Evolutionary conservation across 169 alveolate genomes (phyloP), one percentile per base, ranked within the genome.

Genomic region (Eimeria tenella): DNA sequence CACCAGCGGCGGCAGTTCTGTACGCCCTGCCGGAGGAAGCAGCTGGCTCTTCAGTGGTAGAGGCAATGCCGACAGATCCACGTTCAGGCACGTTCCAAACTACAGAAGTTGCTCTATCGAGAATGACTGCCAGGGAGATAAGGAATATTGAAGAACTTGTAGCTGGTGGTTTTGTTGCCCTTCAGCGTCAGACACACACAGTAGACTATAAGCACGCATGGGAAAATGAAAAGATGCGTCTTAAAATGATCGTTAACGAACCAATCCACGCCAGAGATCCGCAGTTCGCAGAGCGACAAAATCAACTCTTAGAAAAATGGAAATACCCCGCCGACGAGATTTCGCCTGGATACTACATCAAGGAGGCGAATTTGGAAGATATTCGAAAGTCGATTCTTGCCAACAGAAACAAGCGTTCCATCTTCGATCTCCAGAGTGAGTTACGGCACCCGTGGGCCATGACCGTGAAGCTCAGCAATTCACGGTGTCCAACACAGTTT

Each of bases 81-180:
- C 90, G 90, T 3, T 82, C 90, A 21, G 90, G 90, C 55, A 68
- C 90, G 4, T 82, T 73, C 19, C 90, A 82, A 60, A 56, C 62
- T 50, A 82, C 90, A 56, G 90, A 55, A 58, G 73, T 52, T 19
- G 70, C 90, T 63, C 90, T 82, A 10, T 70, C 90, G 56, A 82
- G 23, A 19, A 56, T 82, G 73, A 82, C 74, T 31, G 75, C 75
- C 19, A 55, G 56, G 53, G 90, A 82, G 55, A 82, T 82, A 17
- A 55, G 90, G 60, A 60, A 82, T 42, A 68, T 82, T 25, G 90
- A 82, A 19, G 90, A 82, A 73, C 73, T 82, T 9, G 90, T 82
- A 52, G 90, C 90, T 23, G 90, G 90, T 5, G 90, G 90, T 21
- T 82, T 82, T 11, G 90, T 82, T 82, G 90, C 90, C n/a, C 90